Conservation (phyloP, 306 rosid species). For the Lathyrus oleraceus region DNA sequence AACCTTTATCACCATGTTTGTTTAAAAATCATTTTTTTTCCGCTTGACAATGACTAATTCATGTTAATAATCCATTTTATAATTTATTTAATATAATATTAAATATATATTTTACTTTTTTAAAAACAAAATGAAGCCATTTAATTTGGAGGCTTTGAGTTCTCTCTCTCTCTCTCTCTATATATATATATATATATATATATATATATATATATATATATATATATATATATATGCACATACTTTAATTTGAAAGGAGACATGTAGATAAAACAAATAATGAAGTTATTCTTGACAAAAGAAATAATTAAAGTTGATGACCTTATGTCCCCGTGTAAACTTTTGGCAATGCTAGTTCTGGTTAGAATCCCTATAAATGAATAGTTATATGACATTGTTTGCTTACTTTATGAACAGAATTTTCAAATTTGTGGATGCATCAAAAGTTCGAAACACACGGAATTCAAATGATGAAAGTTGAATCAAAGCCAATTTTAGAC, state of each 20-base stretch:
- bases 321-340: not conserved
- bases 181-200: too few species aligned
- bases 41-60: too few species aligned
- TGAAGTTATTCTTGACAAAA: not conserved
- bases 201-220: too few species aligned
- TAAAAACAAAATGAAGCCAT: too few species aligned
- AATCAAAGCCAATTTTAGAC: constrained; percentile 28
- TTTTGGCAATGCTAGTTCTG: not conserved
- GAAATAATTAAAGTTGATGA: not conserved
- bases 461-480: constrained; percentile 37
- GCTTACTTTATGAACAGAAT: not conserved
- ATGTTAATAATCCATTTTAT: too few species aligned
- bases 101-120: too few species aligned
- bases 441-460: constrained; percentile 4
- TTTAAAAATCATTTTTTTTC: too few species aligned
- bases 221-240: too few species aligned
- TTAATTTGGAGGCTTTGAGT: too few species aligned
- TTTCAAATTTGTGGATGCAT: constrained; percentile 14
- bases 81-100: too few species aligned
- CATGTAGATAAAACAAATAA: not conserved
- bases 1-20: too few species aligned
- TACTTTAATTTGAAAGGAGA: not conserved
- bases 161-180: too few species aligned
- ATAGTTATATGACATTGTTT: not conserved
- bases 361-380: constrained; percentile 32